Percentiles rank a stretch among this genome's conserved stretches.
Conservation (phyloP, 306 rosid genomes). For the Cucurbita argyrosperma region DNA sequence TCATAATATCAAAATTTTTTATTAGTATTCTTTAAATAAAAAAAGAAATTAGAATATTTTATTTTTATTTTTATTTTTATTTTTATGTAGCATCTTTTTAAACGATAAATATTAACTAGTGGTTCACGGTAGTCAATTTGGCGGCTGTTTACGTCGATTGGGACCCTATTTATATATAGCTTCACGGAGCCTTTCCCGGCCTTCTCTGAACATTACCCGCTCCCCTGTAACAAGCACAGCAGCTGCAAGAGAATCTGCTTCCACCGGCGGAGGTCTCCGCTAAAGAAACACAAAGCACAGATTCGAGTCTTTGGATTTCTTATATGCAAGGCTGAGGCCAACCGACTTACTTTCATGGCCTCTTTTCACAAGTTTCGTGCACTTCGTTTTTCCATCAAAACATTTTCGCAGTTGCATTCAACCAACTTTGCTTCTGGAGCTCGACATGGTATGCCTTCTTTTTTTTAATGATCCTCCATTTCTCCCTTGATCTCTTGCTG, state of each 20-base stretch:
- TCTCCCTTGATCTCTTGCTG: background rate
- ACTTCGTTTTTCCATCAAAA: slow-evolving; percentile 18
- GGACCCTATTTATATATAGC: background rate
- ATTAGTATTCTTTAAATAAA: too few species aligned
- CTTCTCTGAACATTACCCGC: background rate
- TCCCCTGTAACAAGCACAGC: background rate
- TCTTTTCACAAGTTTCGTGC: slow-evolving; percentile 31
- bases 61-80: too few species aligned
- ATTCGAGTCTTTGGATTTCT: background rate
- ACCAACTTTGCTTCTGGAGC: slow-evolving; percentile 16
- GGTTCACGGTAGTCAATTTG: background rate
- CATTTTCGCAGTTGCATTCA: slow-evolving; percentile 21
- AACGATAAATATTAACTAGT: too few species aligned
- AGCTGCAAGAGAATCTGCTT: background rate
- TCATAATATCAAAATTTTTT: background rate
- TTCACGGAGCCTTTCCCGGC: background rate
- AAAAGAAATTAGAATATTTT: too few species aligned
- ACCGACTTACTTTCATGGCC: slow-evolving; percentile 36
- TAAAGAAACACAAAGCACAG: background rate
- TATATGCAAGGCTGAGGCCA: slow-evolving; percentile 6
- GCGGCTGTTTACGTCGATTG: background rate
- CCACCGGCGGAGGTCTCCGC: background rate
- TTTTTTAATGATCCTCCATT: background rate
- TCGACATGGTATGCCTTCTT: slow-evolving; percentile 23
- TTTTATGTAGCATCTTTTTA: too few species aligned